Percentiles rank a stretch among this genome's conserved stretches.
Conservation (phyloP, 805 yeast genomes). For the Pichia occidentalis region DNA sequence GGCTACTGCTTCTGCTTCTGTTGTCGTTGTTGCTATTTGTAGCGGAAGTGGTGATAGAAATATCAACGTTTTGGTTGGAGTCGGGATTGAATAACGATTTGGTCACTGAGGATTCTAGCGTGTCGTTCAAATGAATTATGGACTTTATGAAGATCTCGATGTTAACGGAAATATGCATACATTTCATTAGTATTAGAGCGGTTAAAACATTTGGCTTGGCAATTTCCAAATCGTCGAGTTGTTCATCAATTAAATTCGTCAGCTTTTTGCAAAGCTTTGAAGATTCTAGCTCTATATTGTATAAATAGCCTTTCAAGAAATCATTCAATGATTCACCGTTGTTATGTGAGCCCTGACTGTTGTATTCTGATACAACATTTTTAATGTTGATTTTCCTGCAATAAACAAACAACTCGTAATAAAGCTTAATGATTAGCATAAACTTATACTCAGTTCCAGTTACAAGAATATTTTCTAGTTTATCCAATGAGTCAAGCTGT, state of each 20-base stretch:
- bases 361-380: background rate
- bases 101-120: conserved; percentile 2
- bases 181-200: conserved; percentile 23
- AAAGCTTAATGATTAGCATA: conserved; percentile 21
- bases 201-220: conserved; percentile 23
- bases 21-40: conserved; percentile 1
- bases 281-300: conserved; percentile 27
- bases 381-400: conserved; percentile 10
- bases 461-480: conserved; percentile 12
- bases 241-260: conserved; percentile 26
- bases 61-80: background rate
- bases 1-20: conserved; percentile 7
- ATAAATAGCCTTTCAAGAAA: conserved; percentile 22
- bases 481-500: conserved; percentile 13
- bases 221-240: conserved; percentile 26
- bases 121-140: conserved; percentile 21
- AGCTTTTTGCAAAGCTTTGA: conserved; percentile 25
- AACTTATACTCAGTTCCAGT: conserved; percentile 23
- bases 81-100: background rate
- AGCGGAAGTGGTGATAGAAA: background rate
- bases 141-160: conserved; percentile 18
- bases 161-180: conserved; percentile 20
- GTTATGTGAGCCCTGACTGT: background rate
- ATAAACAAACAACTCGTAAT: conserved; percentile 18
- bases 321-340: conserved; percentile 11